Evolutionary conservation across 495 filamentous ascomycete genomes (phyloP).

Genomic region (Daldinia concentrica): DNA sequence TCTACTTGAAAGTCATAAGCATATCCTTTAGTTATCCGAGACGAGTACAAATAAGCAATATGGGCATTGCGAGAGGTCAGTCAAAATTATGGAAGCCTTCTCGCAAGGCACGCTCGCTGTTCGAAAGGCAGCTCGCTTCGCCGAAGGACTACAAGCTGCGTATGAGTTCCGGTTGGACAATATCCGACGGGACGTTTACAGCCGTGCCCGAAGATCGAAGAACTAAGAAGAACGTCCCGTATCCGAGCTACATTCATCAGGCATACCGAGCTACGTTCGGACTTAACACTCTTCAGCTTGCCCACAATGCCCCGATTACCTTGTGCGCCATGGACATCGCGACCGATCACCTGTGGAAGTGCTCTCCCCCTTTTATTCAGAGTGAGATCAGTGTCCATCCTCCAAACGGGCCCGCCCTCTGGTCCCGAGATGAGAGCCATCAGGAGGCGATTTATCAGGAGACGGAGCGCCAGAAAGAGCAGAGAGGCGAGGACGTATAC

Average conservation of each 20-base stretch:
- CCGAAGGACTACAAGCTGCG: conserved; percentile 18
- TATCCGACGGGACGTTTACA: conserved; percentile 40
- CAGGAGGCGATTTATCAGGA: conserved; percentile 13
- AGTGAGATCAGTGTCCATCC: background rate
- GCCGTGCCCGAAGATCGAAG: conserved; percentile 31
- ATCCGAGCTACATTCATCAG: conserved; percentile 18
- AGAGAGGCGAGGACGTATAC: background rate
- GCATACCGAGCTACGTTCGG: conserved; percentile 24
- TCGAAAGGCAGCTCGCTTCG: background rate
- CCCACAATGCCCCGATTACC: conserved; percentile 31
- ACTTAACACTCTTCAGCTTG: conserved; percentile 41
- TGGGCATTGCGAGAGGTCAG: background rate
- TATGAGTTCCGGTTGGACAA: conserved; percentile 35
- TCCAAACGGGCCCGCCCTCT: conserved; percentile 39
- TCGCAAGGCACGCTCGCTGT: background rate
- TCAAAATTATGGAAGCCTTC: background rate
- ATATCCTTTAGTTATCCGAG: background rate
- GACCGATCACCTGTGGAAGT: conserved; percentile 33
- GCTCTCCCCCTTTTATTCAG: conserved; percentile 13
- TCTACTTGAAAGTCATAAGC: background rate
- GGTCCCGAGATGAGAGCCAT: conserved; percentile 15
- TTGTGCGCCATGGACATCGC: conserved; percentile 34
- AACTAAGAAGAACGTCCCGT: conserved; percentile 35
- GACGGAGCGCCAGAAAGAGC: conserved; percentile 9
- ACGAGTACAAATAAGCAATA: background rate